phyloP scores from a whole-genome alignment of 176 grass and related monocot species.

The Dactylis glomerata region DNA sequence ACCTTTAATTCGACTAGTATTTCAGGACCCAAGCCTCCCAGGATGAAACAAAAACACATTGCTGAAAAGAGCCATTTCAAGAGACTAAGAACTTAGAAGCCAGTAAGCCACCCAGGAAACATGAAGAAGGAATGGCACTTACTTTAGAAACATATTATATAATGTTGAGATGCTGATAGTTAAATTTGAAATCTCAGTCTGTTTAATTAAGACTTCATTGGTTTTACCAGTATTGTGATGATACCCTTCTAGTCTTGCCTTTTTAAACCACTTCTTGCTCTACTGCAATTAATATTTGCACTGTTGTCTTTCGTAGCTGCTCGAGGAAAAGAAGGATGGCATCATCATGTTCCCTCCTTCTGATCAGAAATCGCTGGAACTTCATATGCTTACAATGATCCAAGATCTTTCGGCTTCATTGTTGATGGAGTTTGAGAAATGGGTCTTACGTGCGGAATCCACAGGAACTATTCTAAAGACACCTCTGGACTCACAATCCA shows the following conservation, averaged over 20 bases:
- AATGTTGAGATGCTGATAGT: not conserved
- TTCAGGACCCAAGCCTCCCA: not conserved
- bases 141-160: not conserved
- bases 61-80: not conserved
- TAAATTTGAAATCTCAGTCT: not conserved
- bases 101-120: not conserved
- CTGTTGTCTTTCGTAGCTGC: slow-evolving; percentile 45
- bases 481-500: slow-evolving; percentile 98
- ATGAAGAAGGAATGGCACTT: not conserved
- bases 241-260: not conserved
- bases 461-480: slow-evolving; percentile 98
- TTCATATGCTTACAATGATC: slow-evolving; percentile 97
- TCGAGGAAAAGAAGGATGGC: slow-evolving; percentile 76
- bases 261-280: slow-evolving; percentile 2
- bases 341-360: slow-evolving; percentile 78
- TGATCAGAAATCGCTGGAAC: slow-evolving; percentile 79
- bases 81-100: not conserved
- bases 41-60: not conserved
- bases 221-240: not conserved
- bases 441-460: slow-evolving; percentile 95
- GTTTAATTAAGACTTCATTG: slow-evolving; percentile 11
- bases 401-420: slow-evolving; percentile 94
- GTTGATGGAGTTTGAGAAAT: slow-evolving; percentile 99
- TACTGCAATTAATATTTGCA: slow-evolving; percentile 9
- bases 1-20: not conserved